These are phyloP conservation scores for Cladosporium sp. DNA, from an alignment of 2,329 filamentous ascomycete genomes.

Conservation along the genomic window DNA sequence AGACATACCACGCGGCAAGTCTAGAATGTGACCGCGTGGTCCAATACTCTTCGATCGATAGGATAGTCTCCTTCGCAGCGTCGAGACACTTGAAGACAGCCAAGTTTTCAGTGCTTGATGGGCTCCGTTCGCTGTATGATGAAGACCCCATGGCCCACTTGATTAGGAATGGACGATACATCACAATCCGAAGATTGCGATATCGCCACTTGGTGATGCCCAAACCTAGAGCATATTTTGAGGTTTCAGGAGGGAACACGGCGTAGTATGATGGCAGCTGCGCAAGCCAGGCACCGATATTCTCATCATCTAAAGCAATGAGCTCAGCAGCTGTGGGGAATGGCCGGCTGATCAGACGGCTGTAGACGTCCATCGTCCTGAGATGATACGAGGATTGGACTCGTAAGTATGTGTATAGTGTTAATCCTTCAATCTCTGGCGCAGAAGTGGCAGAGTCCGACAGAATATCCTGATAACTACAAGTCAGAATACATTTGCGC, in stretches of 20 bases:
- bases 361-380: conserved; percentile 7
- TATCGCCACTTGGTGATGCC: conserved; percentile 9
- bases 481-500: neutral
- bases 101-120: conserved; percentile 2
- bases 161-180: conserved; percentile 4
- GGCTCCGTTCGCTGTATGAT: neutral
- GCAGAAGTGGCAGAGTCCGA: neutral
- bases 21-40: conserved; percentile 2
- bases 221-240: conserved; percentile 6
- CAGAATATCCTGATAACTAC: neutral
- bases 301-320: conserved; percentile 3
- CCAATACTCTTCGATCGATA: conserved; percentile 8
- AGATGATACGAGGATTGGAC: conserved; percentile 7
- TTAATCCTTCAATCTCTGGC: conserved; percentile 3
- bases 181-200: conserved; percentile 4
- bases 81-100: conserved; percentile 10
- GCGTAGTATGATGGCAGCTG: conserved; percentile 8
- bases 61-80: conserved; percentile 6
- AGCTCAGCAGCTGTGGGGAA: conserved; percentile 10
- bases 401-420: conserved; percentile 2
- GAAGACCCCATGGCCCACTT: neutral
- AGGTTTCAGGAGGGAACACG: neutral
- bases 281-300: conserved; percentile 2
- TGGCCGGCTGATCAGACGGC: conserved; percentile 3
- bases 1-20: conserved; percentile 3